Evolutionary conservation across 2,329 filamentous ascomycete species (phyloP).

Genomic region (Ascosphaera aggregata): DNA sequence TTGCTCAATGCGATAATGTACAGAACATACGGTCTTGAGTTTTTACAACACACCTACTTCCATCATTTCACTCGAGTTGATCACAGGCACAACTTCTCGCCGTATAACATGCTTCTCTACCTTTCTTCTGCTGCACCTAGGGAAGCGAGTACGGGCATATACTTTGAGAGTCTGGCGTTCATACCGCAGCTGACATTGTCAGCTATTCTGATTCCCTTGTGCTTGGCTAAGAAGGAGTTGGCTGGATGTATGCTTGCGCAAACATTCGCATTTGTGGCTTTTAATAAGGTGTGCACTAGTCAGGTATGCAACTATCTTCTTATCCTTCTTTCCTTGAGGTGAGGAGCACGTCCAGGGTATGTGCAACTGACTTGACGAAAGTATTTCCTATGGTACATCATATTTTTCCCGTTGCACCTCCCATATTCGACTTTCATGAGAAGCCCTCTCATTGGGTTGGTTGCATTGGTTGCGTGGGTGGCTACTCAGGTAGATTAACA

Average conservation of each 20-base stretch:
- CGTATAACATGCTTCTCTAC: slow-evolving; percentile 83
- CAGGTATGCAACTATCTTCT: slow-evolving; percentile 57
- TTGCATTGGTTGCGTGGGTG: slow-evolving; percentile 50
- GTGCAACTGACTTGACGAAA: too few species aligned
- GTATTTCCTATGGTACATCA: slow-evolving; percentile 98
- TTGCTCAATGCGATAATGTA: slow-evolving; percentile 62
- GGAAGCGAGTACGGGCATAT: slow-evolving; percentile 5
- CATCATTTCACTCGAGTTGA: slow-evolving; percentile 87
- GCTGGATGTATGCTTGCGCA: slow-evolving; percentile 75
- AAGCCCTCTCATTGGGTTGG: slow-evolving; percentile 35
- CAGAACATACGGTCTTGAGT: slow-evolving; percentile 49
- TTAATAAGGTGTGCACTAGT: slow-evolving; percentile 98
- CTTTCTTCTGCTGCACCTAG: slow-evolving; percentile 42
- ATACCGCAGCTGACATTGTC: slow-evolving; percentile 68
- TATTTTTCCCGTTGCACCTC: slow-evolving; percentile 80
- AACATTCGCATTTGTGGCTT: slow-evolving; percentile 90
- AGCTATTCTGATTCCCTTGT: slow-evolving; percentile 49
- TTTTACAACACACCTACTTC: slow-evolving; percentile 73
- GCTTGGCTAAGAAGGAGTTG: slow-evolving; percentile 58
- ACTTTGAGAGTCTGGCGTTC: slow-evolving; percentile 64
- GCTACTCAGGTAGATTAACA: slow-evolving; percentile 44
- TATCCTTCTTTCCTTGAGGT: background rate
- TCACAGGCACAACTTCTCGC: slow-evolving; percentile 95
- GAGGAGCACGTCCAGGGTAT: too few species aligned
- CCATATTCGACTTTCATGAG: slow-evolving; percentile 50